Conservation (phyloP, 2,329 filamentous ascomycete species). For the Xylogone sp. region DNA sequence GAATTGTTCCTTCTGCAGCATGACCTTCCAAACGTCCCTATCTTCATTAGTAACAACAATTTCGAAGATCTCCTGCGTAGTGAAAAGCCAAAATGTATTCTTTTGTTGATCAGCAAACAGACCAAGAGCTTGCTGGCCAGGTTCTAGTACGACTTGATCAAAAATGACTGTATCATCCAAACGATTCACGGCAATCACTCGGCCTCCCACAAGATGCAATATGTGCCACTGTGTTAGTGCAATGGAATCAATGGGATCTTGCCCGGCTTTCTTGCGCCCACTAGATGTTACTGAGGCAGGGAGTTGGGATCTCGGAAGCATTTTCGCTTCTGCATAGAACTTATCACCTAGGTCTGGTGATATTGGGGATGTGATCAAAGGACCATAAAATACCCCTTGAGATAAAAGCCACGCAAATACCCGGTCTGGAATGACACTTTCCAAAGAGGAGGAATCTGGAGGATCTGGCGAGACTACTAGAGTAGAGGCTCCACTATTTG, state of each 20-base stretch:
- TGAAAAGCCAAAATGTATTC: conserved; percentile 97
- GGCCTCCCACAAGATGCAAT: conserved; percentile 74
- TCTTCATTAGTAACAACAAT: conserved; percentile 88
- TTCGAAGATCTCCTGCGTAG: conserved; percentile 85
- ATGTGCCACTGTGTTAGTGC: conserved; percentile 93
- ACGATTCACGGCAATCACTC: conserved; percentile 81
- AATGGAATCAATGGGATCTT: conserved; percentile 75
- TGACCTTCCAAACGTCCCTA: conserved; percentile 90
- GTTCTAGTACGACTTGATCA: conserved; percentile 80
- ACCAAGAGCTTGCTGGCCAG: conserved; percentile 75
- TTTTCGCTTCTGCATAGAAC: conserved; percentile 74
- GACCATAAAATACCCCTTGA: conserved; percentile 86
- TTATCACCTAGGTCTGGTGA: conserved; percentile 65
- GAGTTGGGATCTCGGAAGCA: conserved; percentile 72
- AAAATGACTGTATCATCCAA: conserved; percentile 83
- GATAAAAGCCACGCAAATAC: conserved; percentile 88
- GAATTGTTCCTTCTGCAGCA: conserved; percentile 83
- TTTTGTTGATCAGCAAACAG: conserved; percentile 88
- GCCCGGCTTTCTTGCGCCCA: conserved; percentile 59
- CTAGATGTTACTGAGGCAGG: conserved; percentile 62
- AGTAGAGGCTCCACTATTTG: conserved; percentile 56
- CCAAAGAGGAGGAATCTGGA: conserved; percentile 48
- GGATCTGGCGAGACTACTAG: conserved; percentile 76
- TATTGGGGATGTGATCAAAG: conserved; percentile 59
- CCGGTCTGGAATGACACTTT: conserved; percentile 60